A percentile compares a stretch with the other conserved stretches of the same genome.
These are phyloP conservation scores for Yarrowia sp. DNA, from an alignment of 805 yeast genomes.

Conservation along the genomic window DNA sequence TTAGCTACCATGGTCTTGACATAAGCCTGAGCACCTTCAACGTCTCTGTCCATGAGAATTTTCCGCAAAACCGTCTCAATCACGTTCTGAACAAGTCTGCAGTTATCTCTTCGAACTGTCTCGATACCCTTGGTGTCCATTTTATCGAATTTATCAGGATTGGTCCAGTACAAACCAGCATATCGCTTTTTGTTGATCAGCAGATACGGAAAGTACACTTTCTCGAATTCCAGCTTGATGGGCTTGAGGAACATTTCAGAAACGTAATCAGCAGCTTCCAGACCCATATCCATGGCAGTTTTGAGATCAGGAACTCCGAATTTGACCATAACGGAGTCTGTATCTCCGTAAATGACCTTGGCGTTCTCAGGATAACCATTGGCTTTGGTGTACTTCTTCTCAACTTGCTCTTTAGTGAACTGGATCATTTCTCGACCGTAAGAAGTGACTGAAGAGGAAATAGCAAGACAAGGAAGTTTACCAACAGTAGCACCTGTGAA, in stretches of 20 bases:
- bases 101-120: slow-evolving; percentile 96
- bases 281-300: slow-evolving; percentile 86
- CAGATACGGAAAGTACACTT: slow-evolving; percentile 91
- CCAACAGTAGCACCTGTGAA: slow-evolving; percentile 99
- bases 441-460: slow-evolving; percentile 92
- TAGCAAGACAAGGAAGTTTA: slow-evolving; percentile 91
- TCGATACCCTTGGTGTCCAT: slow-evolving; percentile 99
- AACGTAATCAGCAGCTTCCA: slow-evolving; percentile 89
- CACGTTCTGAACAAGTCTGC: slow-evolving; percentile 90
- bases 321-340: slow-evolving; percentile 98
- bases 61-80: slow-evolving; percentile 84
- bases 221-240: slow-evolving; percentile 92
- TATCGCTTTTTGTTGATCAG: slow-evolving; percentile 94
- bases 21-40: slow-evolving; percentile 75
- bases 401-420: slow-evolving; percentile 80
- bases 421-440: slow-evolving; percentile 98
- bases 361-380: slow-evolving; percentile 87
- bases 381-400: slow-evolving; percentile 68
- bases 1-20: slow-evolving; percentile 89
- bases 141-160: slow-evolving; percentile 86
- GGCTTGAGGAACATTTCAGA: slow-evolving; percentile 78
- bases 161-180: slow-evolving; percentile 96
- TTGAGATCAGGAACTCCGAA: slow-evolving; percentile 80
- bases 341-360: slow-evolving; percentile 94
- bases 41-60: slow-evolving; percentile 84